Conservation (phyloP, 164 flowering plant species). For the Protea cynaroides region DNA sequence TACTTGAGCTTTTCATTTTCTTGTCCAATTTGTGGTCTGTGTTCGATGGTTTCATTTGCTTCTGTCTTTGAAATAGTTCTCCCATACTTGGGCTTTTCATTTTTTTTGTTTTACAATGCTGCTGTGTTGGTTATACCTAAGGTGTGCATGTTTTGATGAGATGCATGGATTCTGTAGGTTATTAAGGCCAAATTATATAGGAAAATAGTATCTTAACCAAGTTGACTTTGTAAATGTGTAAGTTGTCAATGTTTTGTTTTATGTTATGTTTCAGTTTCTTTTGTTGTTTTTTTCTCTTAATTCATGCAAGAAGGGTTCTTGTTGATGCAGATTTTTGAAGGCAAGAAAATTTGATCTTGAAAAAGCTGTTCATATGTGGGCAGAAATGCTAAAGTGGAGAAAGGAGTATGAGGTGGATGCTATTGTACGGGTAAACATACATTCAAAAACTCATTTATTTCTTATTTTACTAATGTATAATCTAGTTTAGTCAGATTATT, state of each 20-base stretch:
- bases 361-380: conserved; percentile 83
- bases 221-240: neutral
- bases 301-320: neutral
- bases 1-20: no score
- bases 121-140: no score
- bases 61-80: no score
- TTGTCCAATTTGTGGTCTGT: no score
- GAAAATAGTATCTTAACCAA: neutral
- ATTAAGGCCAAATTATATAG: neutral
- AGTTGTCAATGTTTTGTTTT: neutral
- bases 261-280: neutral
- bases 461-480: neutral
- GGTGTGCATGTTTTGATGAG: no score
- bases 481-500: neutral
- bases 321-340: conserved; percentile 64
- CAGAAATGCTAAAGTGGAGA: conserved; percentile 90
- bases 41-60: no score
- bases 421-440: conserved; percentile 61
- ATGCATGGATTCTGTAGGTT: neutral
- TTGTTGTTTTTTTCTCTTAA: neutral
- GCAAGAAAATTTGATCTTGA: conserved; percentile 78
- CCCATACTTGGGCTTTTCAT: no score
- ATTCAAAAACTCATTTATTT: neutral
- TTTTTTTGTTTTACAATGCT: neutral
- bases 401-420: conserved; percentile 79